Base-by-base conservation (phyloP, 257 asterid genomes). In the Asclepias syriaca region DNA sequence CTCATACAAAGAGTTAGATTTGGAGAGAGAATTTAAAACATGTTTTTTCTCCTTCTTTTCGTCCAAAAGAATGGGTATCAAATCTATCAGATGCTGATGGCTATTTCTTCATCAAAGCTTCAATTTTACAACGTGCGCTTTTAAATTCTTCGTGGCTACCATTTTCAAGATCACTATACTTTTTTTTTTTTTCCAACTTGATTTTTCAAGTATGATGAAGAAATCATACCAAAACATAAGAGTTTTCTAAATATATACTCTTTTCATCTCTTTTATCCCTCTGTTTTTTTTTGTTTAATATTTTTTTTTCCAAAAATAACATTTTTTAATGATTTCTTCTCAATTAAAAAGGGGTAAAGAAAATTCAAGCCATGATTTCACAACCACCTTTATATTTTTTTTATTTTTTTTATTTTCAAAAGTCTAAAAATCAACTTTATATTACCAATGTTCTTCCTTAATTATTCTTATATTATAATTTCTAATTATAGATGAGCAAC, bases 11-110 rank as follows among this genome's bases (percentile, higher is more conserved):
- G 40, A 70, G 57, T 57, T 75, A 75, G 83, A 81, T 79, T 74
- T 75, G 77, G 83, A 74, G 82, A 67, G 78, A 32, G 75, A 65
- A 65, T 53, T 53, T 21, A n/a, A 74, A 56, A 7, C 22, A 37
- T 65, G 2, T 34, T 65, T 37, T 14, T 22, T 48, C 43, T 16
- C 2, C 43, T 50, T 34, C n/a, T 2, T 71, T 58, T 63, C 49
- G 49, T 34, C 24, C 68, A 15, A 63, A 22, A 1, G 49, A 43
- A 43, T 63, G 27, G 68, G 68, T 63, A 18, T 12, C 5, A 34
- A 37, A 63, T 63, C 68, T 6, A n/a, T 37, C 18, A 8, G 68
- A 63, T 34, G 27, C 49, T 34, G 68, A 63, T 63, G 68, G 68
- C 68, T 37, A 16, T 40, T 63, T 34, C 34, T 29, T 29, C 34